Percentiles rank a stretch among this genome's conserved stretches.
Evolutionary conservation across 768 basidiomycete genomes (phyloP).

Genomic region (Boletus pseudo-olivaceus): DNA sequence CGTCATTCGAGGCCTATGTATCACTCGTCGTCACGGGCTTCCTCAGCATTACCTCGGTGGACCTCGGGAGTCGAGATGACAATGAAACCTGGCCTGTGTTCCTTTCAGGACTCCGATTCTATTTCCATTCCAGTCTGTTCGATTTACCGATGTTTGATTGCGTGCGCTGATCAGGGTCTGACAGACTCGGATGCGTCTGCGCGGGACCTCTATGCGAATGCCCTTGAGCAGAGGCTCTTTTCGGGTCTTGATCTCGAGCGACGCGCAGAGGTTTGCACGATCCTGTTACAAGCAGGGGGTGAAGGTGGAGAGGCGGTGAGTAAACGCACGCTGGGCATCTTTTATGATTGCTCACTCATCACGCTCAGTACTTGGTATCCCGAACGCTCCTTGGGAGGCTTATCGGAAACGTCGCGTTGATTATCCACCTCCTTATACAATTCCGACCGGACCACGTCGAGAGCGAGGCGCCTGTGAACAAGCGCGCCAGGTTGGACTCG

Average conservation of each 20-base stretch:
- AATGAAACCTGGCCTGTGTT: constrained; percentile 50
- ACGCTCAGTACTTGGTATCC: constrained; percentile 40
- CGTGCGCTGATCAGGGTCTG: neutral
- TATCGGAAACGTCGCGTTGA: constrained; percentile 48
- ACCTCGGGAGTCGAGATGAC: constrained; percentile 43
- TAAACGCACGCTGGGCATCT: neutral
- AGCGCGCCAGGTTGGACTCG: constrained; percentile 62
- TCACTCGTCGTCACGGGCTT: constrained; percentile 45
- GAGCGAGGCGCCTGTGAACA: constrained; percentile 48
- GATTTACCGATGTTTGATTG: neutral
- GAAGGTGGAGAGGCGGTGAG: constrained; percentile 50
- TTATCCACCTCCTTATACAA: constrained; percentile 47
- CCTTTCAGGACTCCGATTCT: constrained; percentile 38
- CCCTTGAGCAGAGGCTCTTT: constrained; percentile 58
- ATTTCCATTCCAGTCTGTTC: constrained; percentile 46
- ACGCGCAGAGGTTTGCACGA: constrained; percentile 51
- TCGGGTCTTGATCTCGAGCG: constrained; percentile 46
- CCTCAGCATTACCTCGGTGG: constrained; percentile 42
- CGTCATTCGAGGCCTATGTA: constrained; percentile 34
- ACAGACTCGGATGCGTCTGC: constrained; percentile 40
- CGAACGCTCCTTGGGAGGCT: constrained; percentile 49
- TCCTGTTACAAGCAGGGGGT: constrained; percentile 53
- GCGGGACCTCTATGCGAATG: constrained; percentile 40
- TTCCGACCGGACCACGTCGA: constrained; percentile 46
- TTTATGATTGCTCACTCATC: neutral